phyloP scores from a whole-genome alignment of 129 eudicot genomes.

The Solidago caesia region DNA sequence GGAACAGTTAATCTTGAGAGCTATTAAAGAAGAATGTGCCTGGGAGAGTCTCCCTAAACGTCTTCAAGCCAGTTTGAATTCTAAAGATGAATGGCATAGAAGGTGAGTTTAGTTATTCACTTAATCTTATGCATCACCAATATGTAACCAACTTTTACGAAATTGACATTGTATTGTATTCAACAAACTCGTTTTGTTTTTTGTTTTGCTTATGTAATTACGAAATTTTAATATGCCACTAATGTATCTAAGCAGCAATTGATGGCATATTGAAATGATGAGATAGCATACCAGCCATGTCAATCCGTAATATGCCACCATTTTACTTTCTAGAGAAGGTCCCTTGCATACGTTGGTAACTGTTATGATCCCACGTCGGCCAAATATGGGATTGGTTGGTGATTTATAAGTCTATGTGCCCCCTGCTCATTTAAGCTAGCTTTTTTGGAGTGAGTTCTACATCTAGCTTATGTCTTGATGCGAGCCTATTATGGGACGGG shows the following conservation, averaged over 20 bases:
- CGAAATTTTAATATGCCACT: background rate
- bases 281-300: background rate
- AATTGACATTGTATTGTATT: too few species aligned
- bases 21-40: conserved; percentile 81
- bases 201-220: background rate
- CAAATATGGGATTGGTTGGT: too few species aligned
- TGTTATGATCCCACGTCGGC: too few species aligned
- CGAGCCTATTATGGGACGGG: too few species aligned
- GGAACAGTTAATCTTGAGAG: conserved; percentile 85
- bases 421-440: too few species aligned
- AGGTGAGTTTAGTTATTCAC: conserved; percentile 47
- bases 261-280: background rate
- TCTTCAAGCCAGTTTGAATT: conserved; percentile 70
- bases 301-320: background rate
- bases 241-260: background rate
- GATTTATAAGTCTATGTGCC: too few species aligned
- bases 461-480: too few species aligned
- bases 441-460: too few species aligned
- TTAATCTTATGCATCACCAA: background rate
- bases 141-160: too few species aligned
- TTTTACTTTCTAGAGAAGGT: background rate
- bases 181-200: too few species aligned
- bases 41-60: conserved; percentile 97
- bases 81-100: conserved; percentile 98
- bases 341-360: too few species aligned